phyloP scores from a whole-genome alignment of 257 asterid species.

The Mitragyna speciosa region DNA sequence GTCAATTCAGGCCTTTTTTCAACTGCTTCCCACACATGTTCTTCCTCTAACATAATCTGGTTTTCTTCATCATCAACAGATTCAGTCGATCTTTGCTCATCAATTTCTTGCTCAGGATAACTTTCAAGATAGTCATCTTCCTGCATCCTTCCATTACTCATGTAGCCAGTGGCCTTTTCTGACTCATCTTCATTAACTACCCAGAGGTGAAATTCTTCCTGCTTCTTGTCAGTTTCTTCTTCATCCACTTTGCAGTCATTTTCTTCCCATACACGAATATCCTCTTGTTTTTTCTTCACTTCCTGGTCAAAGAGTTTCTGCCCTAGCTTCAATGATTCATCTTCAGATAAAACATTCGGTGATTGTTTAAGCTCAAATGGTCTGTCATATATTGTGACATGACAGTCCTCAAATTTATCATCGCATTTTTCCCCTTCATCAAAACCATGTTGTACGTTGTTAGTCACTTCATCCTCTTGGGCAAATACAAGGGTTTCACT shows the following conservation, averaged over 20 bases:
- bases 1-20: conserved; percentile 18
- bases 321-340: conserved; percentile 1
- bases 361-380: conserved; percentile 7
- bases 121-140: conserved; percentile 28
- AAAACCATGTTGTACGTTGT: conserved; percentile 22
- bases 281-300: conserved; percentile 21
- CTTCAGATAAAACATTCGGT: background rate
- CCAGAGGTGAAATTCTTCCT: conserved; percentile 31
- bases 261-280: conserved; percentile 28
- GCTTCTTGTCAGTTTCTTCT: conserved; percentile 33
- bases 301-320: conserved; percentile 7
- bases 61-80: conserved; percentile 33
- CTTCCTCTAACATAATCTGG: conserved; percentile 29
- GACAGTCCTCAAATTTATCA: conserved; percentile 23
- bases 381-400: background rate
- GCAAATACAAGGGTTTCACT: conserved; percentile 22
- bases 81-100: conserved; percentile 22
- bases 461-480: conserved; percentile 30
- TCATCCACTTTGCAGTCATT: conserved; percentile 31
- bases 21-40: conserved; percentile 15
- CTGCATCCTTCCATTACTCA: conserved; percentile 25
- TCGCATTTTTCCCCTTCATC: conserved; percentile 26
- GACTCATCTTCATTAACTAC: conserved; percentile 33
- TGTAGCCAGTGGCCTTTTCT: conserved; percentile 32
- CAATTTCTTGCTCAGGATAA: conserved; percentile 34